Conservation (phyloP, 2,329 filamentous ascomycete genomes). For the Monosporascus sp. region DNA sequence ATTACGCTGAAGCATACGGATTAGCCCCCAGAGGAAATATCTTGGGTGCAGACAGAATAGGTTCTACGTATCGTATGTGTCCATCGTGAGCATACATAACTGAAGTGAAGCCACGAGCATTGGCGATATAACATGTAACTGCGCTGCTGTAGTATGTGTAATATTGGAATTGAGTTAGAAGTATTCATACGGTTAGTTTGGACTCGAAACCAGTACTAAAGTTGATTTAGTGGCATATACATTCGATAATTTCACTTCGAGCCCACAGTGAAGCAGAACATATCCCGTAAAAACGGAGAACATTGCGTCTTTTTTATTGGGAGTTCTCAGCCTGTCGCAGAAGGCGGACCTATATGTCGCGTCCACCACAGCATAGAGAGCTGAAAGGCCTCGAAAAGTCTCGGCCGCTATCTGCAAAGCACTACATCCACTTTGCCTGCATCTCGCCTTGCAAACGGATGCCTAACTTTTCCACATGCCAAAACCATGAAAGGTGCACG, state of each 20-base stretch:
- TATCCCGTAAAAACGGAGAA: constrained; percentile 6
- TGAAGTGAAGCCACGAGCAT: too few species aligned
- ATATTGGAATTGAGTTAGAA: too few species aligned
- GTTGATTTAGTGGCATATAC: too few species aligned
- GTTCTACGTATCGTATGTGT: too few species aligned
- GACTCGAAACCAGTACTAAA: too few species aligned
- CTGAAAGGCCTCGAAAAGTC: constrained; percentile 28
- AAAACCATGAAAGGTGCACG: constrained; percentile 14
- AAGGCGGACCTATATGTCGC: constrained; percentile 24
- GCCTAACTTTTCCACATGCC: constrained; percentile 25
- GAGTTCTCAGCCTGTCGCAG: constrained; percentile 38
- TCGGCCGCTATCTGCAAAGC: constrained; percentile 28
- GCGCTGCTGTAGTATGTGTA: too few species aligned
- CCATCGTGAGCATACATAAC: too few species aligned
- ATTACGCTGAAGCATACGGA: too few species aligned
- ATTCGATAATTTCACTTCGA: constrained; percentile 1
- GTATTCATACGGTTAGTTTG: too few species aligned
- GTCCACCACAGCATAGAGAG: constrained; percentile 30
- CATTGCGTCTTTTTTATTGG: constrained; percentile 29
- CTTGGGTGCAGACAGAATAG: too few species aligned
- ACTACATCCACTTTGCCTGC: constrained; percentile 11
- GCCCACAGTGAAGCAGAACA: neutral
- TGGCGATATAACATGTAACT: too few species aligned
- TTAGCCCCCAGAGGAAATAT: too few species aligned
- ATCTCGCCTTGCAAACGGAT: constrained; percentile 21